Base-by-base conservation (phyloP, 768 basidiomycete genomes). In the Boletus rex-veris region DNA sequence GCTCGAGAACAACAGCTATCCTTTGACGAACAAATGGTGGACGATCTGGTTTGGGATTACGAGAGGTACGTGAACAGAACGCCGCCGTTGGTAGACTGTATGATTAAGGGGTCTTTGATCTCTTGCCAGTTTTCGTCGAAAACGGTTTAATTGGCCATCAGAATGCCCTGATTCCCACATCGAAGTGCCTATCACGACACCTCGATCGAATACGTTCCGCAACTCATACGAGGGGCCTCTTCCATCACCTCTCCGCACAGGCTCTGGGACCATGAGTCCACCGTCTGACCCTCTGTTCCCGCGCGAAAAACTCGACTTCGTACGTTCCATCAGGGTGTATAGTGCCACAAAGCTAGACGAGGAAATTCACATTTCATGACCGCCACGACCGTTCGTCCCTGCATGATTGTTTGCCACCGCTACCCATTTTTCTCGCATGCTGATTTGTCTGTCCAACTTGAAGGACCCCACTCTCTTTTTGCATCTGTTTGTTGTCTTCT, bases 141-240 rank as follows among this genome's bases (percentile, higher is more conserved):
- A 73, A 52, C 81, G 87, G 39, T 81, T 88, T 65, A 81, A 86
- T 60, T 88, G 85, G 86, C 84, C 85, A 6, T 71, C 75, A 38
- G 77, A 80, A 41, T 64, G 68, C 30, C 64, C 72, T 46, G 74
- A 75, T 55, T 60, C 60, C 50, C 64, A 65, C 44, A 30, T 65
- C 30, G 72, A 71, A 7, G 36, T 26, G 33, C 58, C 58, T 31
- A 64, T 50, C 33, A 40, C 61, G 41, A 65, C 65, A 18, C 68
- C 64, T 39, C 64, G 63, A 40, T 63, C 61, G 3, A 53, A 55
- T 14, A 50, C 55, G 14, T 56, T 57, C 45, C 59, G 59, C 24
- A 59, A 45, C 47, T 66, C 66, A 12, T 15, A 18, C 2, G 68
- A 71, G 7, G 6, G 21, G 1, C n/a, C 58, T 15, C 21, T 30